Conservation (phyloP, 305 asterid genomes). For the Caryopteris hybrid region DNA sequence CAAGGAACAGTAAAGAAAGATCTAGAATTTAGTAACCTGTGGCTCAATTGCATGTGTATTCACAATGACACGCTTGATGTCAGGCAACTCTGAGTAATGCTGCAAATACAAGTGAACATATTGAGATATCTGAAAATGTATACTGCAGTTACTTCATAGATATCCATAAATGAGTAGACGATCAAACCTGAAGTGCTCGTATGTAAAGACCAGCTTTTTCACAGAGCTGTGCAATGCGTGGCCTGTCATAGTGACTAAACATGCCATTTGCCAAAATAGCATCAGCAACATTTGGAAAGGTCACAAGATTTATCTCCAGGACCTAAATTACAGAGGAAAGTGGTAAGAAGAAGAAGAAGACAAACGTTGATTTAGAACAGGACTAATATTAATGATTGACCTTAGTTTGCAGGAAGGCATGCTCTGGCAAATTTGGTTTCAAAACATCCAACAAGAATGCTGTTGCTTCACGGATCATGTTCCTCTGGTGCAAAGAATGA, state of each 20-base stretch:
- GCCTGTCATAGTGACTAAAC: conserved; percentile 97
- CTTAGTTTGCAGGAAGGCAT: conserved; percentile 93
- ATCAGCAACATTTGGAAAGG: conserved; percentile 98
- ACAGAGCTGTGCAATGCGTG: conserved; percentile 94
- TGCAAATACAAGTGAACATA: conserved; percentile 35
- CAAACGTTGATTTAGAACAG: background rate
- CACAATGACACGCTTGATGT: conserved; percentile 95
- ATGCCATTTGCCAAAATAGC: conserved; percentile 98
- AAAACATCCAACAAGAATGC: conserved; percentile 97
- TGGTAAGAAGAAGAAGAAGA: conserved; percentile 1
- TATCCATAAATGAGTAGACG: conserved; percentile 18
- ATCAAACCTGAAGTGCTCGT: conserved; percentile 92
- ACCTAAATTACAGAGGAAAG: conserved; percentile 46
- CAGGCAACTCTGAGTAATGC: conserved; percentile 93
- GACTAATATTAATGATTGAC: conserved; percentile 31
- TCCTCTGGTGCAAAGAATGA: no score
- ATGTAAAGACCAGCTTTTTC: conserved; percentile 95
- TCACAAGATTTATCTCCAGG: conserved; percentile 92
- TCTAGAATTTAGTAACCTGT: conserved; percentile 65
- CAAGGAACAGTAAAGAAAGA: no score
- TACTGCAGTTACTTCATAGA: background rate
- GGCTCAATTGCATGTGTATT: conserved; percentile 99
- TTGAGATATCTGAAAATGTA: conserved; percentile 1
- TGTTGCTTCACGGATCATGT: conserved; percentile 99
- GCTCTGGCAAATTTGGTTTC: conserved; percentile 97